Conservation (phyloP, 768 basidiomycete genomes). For the Cyathus striatus region DNA sequence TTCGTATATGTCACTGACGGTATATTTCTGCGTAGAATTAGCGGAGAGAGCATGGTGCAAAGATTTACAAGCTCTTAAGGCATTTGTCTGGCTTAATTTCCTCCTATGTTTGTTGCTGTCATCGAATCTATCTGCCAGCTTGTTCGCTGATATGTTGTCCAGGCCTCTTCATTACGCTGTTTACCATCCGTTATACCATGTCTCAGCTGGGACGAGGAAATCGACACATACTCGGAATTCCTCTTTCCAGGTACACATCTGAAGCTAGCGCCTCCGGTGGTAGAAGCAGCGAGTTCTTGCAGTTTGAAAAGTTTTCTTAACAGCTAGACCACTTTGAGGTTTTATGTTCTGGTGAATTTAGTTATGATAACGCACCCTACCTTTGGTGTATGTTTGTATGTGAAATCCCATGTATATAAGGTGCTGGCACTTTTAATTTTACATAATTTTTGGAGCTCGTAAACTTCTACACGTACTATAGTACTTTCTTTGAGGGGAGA, state of each 20-base stretch:
- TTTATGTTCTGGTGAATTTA: too few species aligned
- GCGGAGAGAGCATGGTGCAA: conserved; percentile 46
- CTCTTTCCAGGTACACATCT: conserved; percentile 46
- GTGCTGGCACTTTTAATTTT: too few species aligned
- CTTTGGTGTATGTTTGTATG: too few species aligned
- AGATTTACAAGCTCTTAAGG: conserved; percentile 48
- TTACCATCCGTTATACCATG: conserved; percentile 40
- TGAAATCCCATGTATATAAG: too few species aligned
- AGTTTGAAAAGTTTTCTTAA: conserved; percentile 24
- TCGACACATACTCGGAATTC: conserved; percentile 45
- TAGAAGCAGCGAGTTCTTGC: conserved; percentile 30
- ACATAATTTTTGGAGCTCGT: too few species aligned
- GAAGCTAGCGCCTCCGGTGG: conserved; percentile 9
- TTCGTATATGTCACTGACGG: background rate
- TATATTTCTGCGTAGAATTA: conserved; percentile 23
- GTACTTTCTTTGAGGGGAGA: too few species aligned
- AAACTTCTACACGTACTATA: too few species aligned
- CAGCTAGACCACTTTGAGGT: too few species aligned
- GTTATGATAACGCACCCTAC: too few species aligned
- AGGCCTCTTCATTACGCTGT: conserved; percentile 39
- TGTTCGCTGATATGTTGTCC: background rate
- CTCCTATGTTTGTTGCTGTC: conserved; percentile 34
- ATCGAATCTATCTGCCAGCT: background rate
- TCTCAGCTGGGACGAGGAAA: conserved; percentile 37
- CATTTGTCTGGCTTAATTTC: conserved; percentile 58